Evolutionary conservation across 225 moss, liverwort and hornwort genomes (phyloP).

Genomic region (Sphagnum contortum): DNA sequence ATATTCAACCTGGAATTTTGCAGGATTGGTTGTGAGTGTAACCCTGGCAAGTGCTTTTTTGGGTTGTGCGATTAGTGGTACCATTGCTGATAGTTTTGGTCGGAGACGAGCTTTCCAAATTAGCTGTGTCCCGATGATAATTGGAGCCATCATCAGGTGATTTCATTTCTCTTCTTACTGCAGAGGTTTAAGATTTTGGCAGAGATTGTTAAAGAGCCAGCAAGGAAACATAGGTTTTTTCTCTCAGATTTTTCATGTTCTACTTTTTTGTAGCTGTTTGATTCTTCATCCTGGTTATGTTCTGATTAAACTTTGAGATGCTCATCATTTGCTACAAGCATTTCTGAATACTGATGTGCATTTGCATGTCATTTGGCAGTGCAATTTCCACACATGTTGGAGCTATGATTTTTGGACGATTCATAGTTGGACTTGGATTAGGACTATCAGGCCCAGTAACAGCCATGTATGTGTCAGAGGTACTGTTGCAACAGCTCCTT

Average conservation of each 20-base stretch:
- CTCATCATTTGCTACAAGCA: too few species aligned
- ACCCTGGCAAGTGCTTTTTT: slow-evolving; percentile 67
- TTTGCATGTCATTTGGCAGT: slow-evolving; percentile 22
- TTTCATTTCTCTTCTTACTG: too few species aligned
- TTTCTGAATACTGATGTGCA: too few species aligned
- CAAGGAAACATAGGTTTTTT: too few species aligned
- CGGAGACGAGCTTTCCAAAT: slow-evolving; percentile 72
- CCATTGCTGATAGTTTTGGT: slow-evolving; percentile 62
- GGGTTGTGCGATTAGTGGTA: slow-evolving; percentile 69
- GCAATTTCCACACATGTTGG: slow-evolving; percentile 52
- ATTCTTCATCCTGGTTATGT: too few species aligned
- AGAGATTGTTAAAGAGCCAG: too few species aligned
- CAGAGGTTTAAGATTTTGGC: too few species aligned
- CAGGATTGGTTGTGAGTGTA: slow-evolving; percentile 57
- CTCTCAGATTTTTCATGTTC: too few species aligned
- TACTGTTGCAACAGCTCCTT: slow-evolving; percentile 6
- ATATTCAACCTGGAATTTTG: not conserved
- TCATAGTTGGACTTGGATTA: slow-evolving; percentile 71
- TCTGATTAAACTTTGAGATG: too few species aligned
- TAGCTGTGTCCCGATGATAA: slow-evolving; percentile 65
- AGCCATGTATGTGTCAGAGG: slow-evolving; percentile 87
- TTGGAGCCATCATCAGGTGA: slow-evolving; percentile 65
- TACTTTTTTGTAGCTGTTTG: too few species aligned
- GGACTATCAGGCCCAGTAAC: slow-evolving; percentile 79
- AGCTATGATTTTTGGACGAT: slow-evolving; percentile 69